Percentiles rank a stretch among this genome's conserved stretches.
Conservation (phyloP, 148 eudicot species). For the Polygonum aviculare region DNA sequence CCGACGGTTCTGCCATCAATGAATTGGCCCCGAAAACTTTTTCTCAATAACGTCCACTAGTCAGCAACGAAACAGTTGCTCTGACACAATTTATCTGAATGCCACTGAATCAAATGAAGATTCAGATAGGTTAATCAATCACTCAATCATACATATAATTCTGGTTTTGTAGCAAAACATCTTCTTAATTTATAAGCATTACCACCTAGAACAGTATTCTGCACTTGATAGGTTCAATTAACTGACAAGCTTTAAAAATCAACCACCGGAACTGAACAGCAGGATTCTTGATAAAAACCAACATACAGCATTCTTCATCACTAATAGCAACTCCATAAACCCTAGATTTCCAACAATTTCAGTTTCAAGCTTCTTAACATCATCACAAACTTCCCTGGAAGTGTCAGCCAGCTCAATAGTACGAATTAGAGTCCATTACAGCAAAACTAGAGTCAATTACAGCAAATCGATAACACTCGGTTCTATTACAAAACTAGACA, state of each 20-base stretch:
- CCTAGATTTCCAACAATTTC: too few species aligned
- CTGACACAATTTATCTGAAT: background rate
- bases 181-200: background rate
- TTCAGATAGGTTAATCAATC: background rate
- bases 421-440: too few species aligned
- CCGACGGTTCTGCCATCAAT: slow-evolving; percentile 54
- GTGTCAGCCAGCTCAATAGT: too few species aligned
- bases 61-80: background rate
- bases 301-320: too few species aligned
- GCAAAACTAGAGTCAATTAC: too few species aligned
- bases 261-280: background rate
- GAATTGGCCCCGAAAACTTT: background rate
- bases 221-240: background rate
- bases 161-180: background rate
- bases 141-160: background rate
- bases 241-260: background rate
- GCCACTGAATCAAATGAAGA: background rate
- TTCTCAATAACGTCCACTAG: background rate
- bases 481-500: too few species aligned
- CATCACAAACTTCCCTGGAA: too few species aligned
- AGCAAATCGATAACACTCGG: too few species aligned
- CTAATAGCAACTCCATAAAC: too few species aligned
- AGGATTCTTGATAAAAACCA: background rate
- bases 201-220: background rate
- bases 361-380: too few species aligned